phyloP scores from a whole-genome alignment of 2,329 filamentous ascomycete species.

The Macrophomina pseudophaseolina region DNA sequence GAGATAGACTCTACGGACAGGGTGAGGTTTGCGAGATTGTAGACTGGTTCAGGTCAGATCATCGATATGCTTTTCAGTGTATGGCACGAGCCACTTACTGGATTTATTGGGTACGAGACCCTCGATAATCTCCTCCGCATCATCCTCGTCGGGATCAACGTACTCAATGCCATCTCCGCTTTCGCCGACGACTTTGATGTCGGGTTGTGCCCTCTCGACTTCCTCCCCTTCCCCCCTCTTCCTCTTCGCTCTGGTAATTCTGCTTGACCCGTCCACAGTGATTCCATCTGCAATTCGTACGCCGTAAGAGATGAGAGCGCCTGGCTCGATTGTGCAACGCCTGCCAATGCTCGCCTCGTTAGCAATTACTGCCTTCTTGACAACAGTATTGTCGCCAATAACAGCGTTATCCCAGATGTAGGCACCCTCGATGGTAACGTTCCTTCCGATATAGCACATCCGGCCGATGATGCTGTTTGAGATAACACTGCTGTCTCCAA shows the following conservation, averaged over 20 bases:
- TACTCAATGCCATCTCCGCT: slow-evolving; percentile 67
- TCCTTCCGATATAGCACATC: slow-evolving; percentile 83
- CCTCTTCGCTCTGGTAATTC: slow-evolving; percentile 54
- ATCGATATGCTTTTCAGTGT: background rate
- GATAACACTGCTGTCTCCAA: slow-evolving; percentile 75
- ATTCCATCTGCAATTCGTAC: slow-evolving; percentile 72
- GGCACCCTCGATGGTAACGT: slow-evolving; percentile 77
- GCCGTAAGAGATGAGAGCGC: slow-evolving; percentile 79
- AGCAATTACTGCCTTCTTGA: slow-evolving; percentile 78
- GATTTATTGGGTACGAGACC: slow-evolving; percentile 44
- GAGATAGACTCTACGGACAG: slow-evolving; percentile 65
- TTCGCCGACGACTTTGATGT: slow-evolving; percentile 61
- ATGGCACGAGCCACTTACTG: slow-evolving; percentile 33
- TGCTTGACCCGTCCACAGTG: slow-evolving; percentile 48
- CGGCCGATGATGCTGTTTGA: slow-evolving; percentile 80
- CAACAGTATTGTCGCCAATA: slow-evolving; percentile 74
- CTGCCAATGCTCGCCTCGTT: slow-evolving; percentile 74
- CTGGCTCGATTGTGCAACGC: slow-evolving; percentile 70
- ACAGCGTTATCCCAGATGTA: slow-evolving; percentile 87
- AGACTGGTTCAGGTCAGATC: slow-evolving; percentile 43
- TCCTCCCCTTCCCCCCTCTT: slow-evolving; percentile 51
- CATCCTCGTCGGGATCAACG: slow-evolving; percentile 62
- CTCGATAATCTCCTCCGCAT: slow-evolving; percentile 62
- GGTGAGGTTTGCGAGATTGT: slow-evolving; percentile 55
- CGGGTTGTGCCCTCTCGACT: slow-evolving; percentile 44